Evolutionary conservation across 179 eudicot genomes (phyloP), one percentile per base, ranked within the genome.

Genomic region (Silene coronaria): DNA sequence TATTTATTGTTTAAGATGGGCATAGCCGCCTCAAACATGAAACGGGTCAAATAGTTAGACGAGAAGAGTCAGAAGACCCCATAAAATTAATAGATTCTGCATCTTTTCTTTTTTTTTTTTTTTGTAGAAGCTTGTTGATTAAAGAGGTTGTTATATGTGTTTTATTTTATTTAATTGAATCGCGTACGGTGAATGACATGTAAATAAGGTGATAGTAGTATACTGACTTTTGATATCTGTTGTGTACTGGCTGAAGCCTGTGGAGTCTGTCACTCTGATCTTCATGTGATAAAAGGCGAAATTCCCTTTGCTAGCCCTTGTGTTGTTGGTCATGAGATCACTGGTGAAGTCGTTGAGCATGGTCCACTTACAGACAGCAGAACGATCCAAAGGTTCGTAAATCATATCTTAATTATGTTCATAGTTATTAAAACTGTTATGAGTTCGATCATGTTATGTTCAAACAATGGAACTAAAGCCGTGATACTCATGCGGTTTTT

Each of bases 241-340:
- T 27, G 57, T 55, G 67, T 68, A 48, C 65, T 77, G 48, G 55
- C 10, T 88, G 86, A 90, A 96, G 99, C 99, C 48, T 96, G 99
- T 81, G 99, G 99, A 71, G 97, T 96, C 17, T 96, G 99, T 85
- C 99, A 96, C 79, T 96, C 99, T 42, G 97, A 96, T 80, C 96
- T 96, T 42, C 99, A 96, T 76, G 99, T 96, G 57, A 84, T 96
- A n/a, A 96, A 96, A 85, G 99, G 99, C 75, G 99, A 96, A 82
- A 84, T 96, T 80, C 97, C 96, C 17, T 96, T 96, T 83, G 74
- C 93, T 55, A 96, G 91, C 80, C 99, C 99, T 75, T 93, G 99
- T 84, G 92, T 90, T 45, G 62, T 96, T 62, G 97, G 99, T 68
- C 99, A 96, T 78, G 99, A 96, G 88, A 96, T 96, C 53, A 96